Evolutionary conservation across 2,329 filamentous ascomycete species (phyloP).

Genomic region (Tolypocladium cylindrosporum): DNA sequence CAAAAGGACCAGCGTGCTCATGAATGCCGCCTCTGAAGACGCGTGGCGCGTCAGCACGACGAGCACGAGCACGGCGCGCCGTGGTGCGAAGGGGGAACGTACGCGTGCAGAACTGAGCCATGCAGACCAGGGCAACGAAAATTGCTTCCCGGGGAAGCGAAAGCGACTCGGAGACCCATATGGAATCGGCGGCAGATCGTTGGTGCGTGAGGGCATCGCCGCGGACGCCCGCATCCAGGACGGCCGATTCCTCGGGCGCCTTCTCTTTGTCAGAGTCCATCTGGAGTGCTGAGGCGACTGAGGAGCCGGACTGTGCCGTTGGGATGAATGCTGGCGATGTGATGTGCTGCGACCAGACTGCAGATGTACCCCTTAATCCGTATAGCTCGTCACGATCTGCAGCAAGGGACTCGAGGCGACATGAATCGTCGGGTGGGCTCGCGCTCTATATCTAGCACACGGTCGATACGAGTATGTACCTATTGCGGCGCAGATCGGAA

Average conservation of each 20-base stretch:
- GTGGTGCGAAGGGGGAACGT: neutral
- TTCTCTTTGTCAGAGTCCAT: neutral
- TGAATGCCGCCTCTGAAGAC: conserved; percentile 20
- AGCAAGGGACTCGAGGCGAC: neutral
- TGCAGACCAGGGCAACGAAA: conserved; percentile 33
- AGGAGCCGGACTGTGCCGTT: neutral
- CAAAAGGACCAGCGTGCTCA: conserved; percentile 32
- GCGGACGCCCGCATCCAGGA: neutral
- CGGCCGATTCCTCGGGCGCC: neutral
- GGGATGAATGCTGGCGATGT: neutral
- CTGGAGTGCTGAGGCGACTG: neutral
- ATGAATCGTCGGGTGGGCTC: neutral
- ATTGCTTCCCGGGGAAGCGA: conserved; percentile 19
- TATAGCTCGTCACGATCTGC: neutral
- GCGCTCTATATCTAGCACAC: neutral
- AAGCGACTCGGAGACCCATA: conserved; percentile 12
- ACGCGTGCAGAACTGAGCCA: conserved; percentile 32
- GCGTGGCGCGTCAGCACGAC: neutral
- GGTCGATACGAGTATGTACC: no score
- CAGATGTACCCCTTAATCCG: no score
- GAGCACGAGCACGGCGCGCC: neutral
- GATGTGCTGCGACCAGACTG: no score
- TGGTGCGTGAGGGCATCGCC: neutral
- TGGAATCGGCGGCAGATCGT: conserved; percentile 2
- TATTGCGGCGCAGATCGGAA: neutral